Evolutionary conservation across 2,329 filamentous ascomycete genomes (phyloP).

Genomic region (Fusarium buxicola): DNA sequence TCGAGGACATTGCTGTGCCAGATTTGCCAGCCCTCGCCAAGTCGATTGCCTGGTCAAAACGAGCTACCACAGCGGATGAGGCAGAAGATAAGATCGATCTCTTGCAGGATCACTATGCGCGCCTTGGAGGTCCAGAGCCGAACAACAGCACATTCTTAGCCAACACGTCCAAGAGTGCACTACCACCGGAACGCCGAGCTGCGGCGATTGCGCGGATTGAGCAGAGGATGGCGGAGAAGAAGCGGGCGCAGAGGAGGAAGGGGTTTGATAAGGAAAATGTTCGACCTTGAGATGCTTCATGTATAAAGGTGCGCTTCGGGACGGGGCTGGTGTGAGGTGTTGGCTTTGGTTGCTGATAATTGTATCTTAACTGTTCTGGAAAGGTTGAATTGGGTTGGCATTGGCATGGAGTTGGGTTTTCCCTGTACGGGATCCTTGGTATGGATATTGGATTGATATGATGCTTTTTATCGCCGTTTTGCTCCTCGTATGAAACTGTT

Average conservation of each 20-base stretch:
- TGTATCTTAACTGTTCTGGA: constrained; percentile 13
- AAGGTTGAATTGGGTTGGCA: constrained; percentile 21
- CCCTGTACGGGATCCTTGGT: constrained; percentile 17
- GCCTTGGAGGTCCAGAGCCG: constrained; percentile 55
- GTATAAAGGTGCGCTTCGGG: constrained; percentile 17
- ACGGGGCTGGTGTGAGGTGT: constrained; percentile 29
- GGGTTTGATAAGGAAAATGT: constrained; percentile 65
- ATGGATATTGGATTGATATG: constrained; percentile 39
- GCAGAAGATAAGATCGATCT: constrained; percentile 57
- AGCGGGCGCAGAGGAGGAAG: constrained; percentile 49
- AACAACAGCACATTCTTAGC: constrained; percentile 50
- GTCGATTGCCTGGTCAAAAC: constrained; percentile 36
- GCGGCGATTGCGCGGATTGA: constrained; percentile 67
- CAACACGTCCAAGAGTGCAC: constrained; percentile 56
- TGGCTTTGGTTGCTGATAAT: constrained; percentile 30
- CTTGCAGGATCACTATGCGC: constrained; percentile 58
- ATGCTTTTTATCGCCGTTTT: constrained; percentile 35
- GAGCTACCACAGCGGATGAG: constrained; percentile 28
- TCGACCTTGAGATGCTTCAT: constrained; percentile 47
- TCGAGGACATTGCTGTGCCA: constrained; percentile 41
- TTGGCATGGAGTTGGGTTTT: constrained; percentile 44
- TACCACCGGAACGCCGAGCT: constrained; percentile 64
- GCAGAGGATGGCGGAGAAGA: constrained; percentile 64
- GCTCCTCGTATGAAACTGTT: constrained; percentile 16
- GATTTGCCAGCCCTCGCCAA: constrained; percentile 46